Base-by-base conservation (phyloP, 768 basidiomycete genomes). In the Tulasnella sp. region DNA sequence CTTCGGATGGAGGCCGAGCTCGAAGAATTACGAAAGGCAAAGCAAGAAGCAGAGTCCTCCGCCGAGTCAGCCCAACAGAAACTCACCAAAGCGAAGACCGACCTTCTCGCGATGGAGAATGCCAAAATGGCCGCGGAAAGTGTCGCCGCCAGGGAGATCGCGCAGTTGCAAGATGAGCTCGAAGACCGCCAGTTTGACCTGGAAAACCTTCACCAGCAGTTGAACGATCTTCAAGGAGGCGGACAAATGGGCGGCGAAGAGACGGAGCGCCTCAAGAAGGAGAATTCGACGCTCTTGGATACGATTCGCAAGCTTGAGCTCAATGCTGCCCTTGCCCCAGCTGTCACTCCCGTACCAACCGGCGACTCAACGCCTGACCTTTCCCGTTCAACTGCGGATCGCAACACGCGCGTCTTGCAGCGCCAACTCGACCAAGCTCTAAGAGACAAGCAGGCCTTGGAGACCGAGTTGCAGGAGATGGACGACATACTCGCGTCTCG, bases 91-190 rank as follows among this genome's bases (percentile, higher is more conserved):
- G 73, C 73, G 15, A 74, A 46, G 35, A 48, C 42, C 32, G 73
- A 74, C 35, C 73, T 74, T 46, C 73, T 74, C 42, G 73, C 73
- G 16, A 48, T 48, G 73, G 73, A 74, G 44, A 74, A 74, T n/a
- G 73, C 44, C 39, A 74, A 74, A 46, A 74, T 74, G 73, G 73
- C 73, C 11, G 73, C 73, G 2, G 73, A 74, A 51, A 46, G 44
- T n/a, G 46, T 74, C 11, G 73, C 73, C 9, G 73, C 42, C 23
- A 74, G 51, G 73, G 73, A 74, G 73, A 46, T 74, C 44, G 73
- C 73, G 10, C 37, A 46, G 73, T 29, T 74, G 44, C 46, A 74
- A 42, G 73, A 74, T 48, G 73, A 74, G 42, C 51, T 74, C 26
- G 73, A 74, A 26, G 73, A 74, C 44, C 73, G 73, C 16, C 23